Evolutionary conservation across 768 basidiomycete genomes (phyloP).

Genomic region (Dendrothele bispora): DNA sequence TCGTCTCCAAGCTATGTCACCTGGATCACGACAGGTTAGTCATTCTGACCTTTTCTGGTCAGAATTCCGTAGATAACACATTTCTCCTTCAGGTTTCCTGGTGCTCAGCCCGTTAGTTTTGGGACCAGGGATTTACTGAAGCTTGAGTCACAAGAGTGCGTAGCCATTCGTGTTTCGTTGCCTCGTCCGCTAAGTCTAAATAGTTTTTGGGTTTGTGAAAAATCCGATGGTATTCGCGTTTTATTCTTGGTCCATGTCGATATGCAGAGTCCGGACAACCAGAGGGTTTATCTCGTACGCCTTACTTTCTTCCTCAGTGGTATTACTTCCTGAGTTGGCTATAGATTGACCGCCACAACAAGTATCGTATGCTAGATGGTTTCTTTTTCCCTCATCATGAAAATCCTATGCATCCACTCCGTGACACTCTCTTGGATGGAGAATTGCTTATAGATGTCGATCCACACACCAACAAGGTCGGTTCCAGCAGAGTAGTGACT

Average conservation of each 20-base stretch:
- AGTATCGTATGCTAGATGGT: constrained; percentile 71
- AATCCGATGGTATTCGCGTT: constrained; percentile 93
- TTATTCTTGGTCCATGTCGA: constrained; percentile 77
- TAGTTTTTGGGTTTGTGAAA: constrained; percentile 99
- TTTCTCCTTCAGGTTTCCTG: constrained; percentile 96
- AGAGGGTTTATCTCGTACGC: constrained; percentile 76
- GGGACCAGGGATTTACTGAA: constrained; percentile 63
- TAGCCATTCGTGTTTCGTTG: constrained; percentile 10
- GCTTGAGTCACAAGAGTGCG: constrained; percentile 83
- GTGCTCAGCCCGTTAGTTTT: constrained; percentile 96
- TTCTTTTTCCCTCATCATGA: constrained; percentile 91
- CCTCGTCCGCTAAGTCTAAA: constrained; percentile 6
- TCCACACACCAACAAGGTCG: constrained; percentile 66
- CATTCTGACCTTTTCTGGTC: background rate
- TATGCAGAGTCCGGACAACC: constrained; percentile 41
- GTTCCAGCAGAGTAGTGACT: constrained; percentile 20
- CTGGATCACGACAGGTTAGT: constrained; percentile 65
- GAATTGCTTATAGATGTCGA: constrained; percentile 93
- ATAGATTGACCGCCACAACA: constrained; percentile 94
- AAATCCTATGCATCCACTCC: constrained; percentile 61
- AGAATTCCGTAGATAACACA: constrained; percentile 5
- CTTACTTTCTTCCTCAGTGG: constrained; percentile 2
- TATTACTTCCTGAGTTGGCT: constrained; percentile 3
- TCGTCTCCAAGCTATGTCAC: constrained; percentile 65
- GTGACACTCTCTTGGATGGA: constrained; percentile 86